These are phyloP conservation scores for Lindgomyces ingoldianus DNA, from an alignment of 495 filamentous ascomycete genomes.

Conservation along the genomic window DNA sequence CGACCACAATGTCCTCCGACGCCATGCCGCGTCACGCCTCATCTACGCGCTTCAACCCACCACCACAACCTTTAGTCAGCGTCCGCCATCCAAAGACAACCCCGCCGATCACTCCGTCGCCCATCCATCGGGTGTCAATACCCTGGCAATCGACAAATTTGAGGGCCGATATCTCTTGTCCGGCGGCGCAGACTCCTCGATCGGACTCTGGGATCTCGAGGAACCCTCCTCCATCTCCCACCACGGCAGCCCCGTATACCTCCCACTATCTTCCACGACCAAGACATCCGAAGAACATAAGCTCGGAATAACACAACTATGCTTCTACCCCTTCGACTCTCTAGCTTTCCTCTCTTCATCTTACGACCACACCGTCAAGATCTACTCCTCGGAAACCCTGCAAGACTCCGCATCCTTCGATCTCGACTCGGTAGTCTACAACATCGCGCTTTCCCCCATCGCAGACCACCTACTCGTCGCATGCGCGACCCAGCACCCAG, in stretches of 20 bases:
- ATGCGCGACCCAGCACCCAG: constrained; percentile 77
- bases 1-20: constrained; percentile 60
- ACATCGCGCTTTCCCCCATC: constrained; percentile 73
- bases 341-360: constrained; percentile 77
- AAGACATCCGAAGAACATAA: constrained; percentile 58
- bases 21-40: constrained; percentile 62
- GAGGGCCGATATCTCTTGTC: constrained; percentile 80
- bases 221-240: constrained; percentile 48
- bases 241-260: constrained; percentile 40
- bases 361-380: constrained; percentile 79
- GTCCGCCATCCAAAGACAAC: constrained; percentile 7
- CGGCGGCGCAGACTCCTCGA: constrained; percentile 75
- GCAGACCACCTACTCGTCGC: constrained; percentile 74
- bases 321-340: constrained; percentile 85
- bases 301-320: constrained; percentile 79
- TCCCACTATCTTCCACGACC: constrained; percentile 5
- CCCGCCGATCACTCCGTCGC: constrained; percentile 50
- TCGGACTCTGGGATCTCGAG: constrained; percentile 84
- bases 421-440: constrained; percentile 69
- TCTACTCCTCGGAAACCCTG: constrained; percentile 69
- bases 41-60: constrained; percentile 62
- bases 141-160: constrained; percentile 72
- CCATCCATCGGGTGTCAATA: constrained; percentile 74
- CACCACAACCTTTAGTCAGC: constrained; percentile 66
- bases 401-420: constrained; percentile 65